Evolutionary conservation across 805 yeast genomes (phyloP), one percentile per base, ranked within the genome.

Genomic region (Crinitomyces ghanaensis): DNA sequence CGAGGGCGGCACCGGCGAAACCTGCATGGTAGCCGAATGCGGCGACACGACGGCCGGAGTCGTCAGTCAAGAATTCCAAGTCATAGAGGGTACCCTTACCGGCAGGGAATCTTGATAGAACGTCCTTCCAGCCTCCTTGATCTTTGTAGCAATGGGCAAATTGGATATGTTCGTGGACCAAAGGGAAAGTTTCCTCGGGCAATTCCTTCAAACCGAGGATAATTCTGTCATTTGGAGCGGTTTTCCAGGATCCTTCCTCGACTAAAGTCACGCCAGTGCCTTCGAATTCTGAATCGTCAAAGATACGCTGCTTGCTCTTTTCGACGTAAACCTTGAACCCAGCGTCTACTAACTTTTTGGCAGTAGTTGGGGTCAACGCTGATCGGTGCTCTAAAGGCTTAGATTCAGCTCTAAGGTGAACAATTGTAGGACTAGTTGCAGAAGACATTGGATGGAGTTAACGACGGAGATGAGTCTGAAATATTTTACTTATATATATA

Each of bases 1-100:
- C 98, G 36, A 91, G 62, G 21, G 98, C 99, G 22, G 99, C 98
- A 51, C 99, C 99, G 5, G 97, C 98, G 57, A 91, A 91, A n/a
- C 99, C 99, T 28, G 99, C 98, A 58, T 88, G 88, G 67, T 73
- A 91, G n/a, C 99, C 99, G 56, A 91, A 91, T 6, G 98, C 98
- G 28, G 99, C 99, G 19, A 91, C 99, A 63, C 99, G 81, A 68
- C 98, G 81, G 22, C 97, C 97, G 52, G 73, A 76, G 48, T 80
- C 95, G 56, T 91, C 84, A 58, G 82, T 93, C 56, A 91, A 66
- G 54, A 91, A 91, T 63, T 91, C 99, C 45, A 91, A 66, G 57
- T 91, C 99, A 56, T 91, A 91, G 45, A 91, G 70, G 9, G 72
- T 69, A 48, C 98, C 97, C 38, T 80, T 72, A 32, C 99, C 99